phyloP scores from a whole-genome alignment of 306 rosid genomes.

The Luffa aegyptiaca region DNA sequence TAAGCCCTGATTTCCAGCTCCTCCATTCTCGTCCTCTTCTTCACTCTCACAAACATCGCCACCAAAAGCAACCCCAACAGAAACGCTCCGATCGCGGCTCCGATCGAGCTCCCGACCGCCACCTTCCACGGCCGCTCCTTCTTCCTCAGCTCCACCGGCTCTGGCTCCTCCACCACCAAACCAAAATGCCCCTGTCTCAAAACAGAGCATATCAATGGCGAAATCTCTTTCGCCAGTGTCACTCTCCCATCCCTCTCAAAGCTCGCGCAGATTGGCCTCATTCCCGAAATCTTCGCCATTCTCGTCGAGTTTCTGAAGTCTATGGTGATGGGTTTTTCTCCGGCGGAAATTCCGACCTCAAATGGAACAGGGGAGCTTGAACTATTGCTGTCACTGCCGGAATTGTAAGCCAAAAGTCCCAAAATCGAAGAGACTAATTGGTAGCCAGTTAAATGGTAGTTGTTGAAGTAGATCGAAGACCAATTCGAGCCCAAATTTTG shows the following conservation, averaged over 20 bases:
- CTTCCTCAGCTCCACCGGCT: slow-evolving; percentile 29
- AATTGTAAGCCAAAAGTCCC: slow-evolving; percentile 74
- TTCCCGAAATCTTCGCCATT: slow-evolving; percentile 17
- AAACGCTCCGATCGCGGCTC: slow-evolving; percentile 73
- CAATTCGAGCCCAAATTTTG: slow-evolving; percentile 68
- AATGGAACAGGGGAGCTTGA: slow-evolving; percentile 45
- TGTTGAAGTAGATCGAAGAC: slow-evolving; percentile 58
- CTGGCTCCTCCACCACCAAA: slow-evolving; percentile 47
- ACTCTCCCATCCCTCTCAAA: slow-evolving; percentile 74
- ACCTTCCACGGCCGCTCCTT: slow-evolving; percentile 70
- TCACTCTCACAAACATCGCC: slow-evolving; percentile 87
- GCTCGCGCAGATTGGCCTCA: slow-evolving; percentile 56
- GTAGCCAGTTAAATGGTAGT: slow-evolving; percentile 61
- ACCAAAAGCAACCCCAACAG: slow-evolving; percentile 72
- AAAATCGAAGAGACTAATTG: slow-evolving; percentile 71
- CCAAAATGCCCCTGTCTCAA: slow-evolving; percentile 87
- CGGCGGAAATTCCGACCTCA: slow-evolving; percentile 62
- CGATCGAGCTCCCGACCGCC: slow-evolving; percentile 69
- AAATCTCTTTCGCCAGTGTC: slow-evolving; percentile 39
- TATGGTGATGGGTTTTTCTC: slow-evolving; percentile 52
- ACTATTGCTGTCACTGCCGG: slow-evolving; percentile 36
- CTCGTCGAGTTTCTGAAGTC: slow-evolving; percentile 51
- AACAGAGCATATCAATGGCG: slow-evolving; percentile 48
- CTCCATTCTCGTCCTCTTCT: slow-evolving; percentile 79
- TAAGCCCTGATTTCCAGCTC: slow-evolving; percentile 84